Evolutionary conservation across 352 stramenopile genomes (phyloP).

Genomic region (Plasmopara halstedii): DNA sequence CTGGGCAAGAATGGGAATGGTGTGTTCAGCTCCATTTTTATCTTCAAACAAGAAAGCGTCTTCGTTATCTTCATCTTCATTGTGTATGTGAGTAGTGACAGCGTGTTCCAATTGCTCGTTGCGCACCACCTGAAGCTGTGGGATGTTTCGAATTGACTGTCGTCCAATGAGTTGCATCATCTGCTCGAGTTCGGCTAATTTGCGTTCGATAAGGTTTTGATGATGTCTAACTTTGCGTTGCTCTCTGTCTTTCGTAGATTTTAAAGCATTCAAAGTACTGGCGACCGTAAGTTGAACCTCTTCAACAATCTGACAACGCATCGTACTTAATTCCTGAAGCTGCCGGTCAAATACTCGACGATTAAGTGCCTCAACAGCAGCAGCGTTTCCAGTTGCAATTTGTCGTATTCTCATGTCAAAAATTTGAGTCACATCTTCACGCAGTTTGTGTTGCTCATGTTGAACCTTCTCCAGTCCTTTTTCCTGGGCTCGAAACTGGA

Average conservation of each 20-base stretch:
- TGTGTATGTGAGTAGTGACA: neutral
- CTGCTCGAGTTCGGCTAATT: constrained; percentile 50
- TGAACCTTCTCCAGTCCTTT: constrained; percentile 16
- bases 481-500: constrained; percentile 21
- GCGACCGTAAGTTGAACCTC: constrained; percentile 10
- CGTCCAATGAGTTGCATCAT: constrained; percentile 53
- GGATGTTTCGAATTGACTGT: constrained; percentile 65
- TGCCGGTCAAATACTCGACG: constrained; percentile 13
- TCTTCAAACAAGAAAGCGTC: constrained; percentile 14
- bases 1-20: neutral
- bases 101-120: constrained; percentile 24
- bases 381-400: constrained; percentile 1
- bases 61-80: constrained; percentile 3
- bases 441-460: constrained; percentile 3
- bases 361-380: constrained; percentile 12
- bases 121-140: constrained; percentile 45
- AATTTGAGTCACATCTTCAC: constrained; percentile 6
- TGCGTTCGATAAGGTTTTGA: constrained; percentile 24
- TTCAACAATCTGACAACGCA: constrained; percentile 10
- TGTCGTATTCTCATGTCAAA: constrained; percentile 2
- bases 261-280: constrained; percentile 11
- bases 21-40: neutral
- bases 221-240: constrained; percentile 19
- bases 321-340: constrained; percentile 8
- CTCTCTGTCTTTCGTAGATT: constrained; percentile 15